Base-by-base conservation (phyloP, 148 eudicot genomes). In the Rhododendron williamsianum region DNA sequence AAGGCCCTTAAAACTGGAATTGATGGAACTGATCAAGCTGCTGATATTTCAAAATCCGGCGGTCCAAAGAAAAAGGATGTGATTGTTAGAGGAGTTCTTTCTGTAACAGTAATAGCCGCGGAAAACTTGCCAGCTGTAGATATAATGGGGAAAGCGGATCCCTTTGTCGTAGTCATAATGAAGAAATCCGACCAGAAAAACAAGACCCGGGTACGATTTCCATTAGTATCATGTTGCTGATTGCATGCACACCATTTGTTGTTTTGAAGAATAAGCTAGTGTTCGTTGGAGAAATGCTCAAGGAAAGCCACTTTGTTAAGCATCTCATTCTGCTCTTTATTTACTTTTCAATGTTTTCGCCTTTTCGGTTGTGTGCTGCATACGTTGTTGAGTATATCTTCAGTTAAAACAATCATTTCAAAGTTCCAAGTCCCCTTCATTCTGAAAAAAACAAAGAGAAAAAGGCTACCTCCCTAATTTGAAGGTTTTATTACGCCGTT, bases 71-170 rank as follows among this genome's bases (percentile, higher is more conserved):
- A 86, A 84, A 91, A 78, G 23, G 93, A 91, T 65, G 85, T 92
- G 77, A 92, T 96, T 84, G 77, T 93, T 15, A 90, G 98, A 92
- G 98, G 98, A 77, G 97, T 96, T 48, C 92, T 95, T 78, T 93
- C 99, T 15, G 94, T 95, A 58, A 95, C 99, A 56, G 92, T 96
- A 3, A 90, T 93, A 83, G 88, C 91, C 15, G 97, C 95, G 15
- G 95, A 96, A 89, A 88, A 90, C 48, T 90, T 96, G 90, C 97
- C 99, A 1, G 92, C 91, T 15, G 87, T 88, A 84, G 99, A 96
- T 89, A 19, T 94, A 41, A 82, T 87, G 86, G 99, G 99, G 25
- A 96, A 96, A 87, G 89, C 99, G 6, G 98, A 96, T 82, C 99
- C 99, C 19, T 94, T 85, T 78, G 97, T 95, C n/a, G 94, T 93